Percentiles rank a stretch among this genome's conserved stretches.
Evolutionary conservation across 225 moss, liverwort and hornwort species (phyloP).

Genomic region (Thuidium tamariscinum): DNA sequence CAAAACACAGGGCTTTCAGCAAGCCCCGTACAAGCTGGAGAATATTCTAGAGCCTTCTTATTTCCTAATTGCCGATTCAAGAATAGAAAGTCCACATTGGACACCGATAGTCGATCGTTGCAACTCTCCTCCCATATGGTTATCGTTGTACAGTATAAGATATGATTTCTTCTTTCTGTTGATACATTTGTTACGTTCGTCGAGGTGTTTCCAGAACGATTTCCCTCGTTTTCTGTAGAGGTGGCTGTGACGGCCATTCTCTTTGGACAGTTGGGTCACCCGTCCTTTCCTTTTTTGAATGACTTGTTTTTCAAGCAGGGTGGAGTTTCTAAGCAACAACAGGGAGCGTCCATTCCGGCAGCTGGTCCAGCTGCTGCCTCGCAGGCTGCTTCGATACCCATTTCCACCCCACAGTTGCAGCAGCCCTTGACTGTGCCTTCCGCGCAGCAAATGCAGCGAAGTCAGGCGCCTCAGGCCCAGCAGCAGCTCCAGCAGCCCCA

Average conservation of each 20-base stretch:
- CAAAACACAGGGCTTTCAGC: background rate
- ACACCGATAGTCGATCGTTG: background rate
- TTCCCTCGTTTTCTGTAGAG: background rate
- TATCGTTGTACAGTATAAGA: background rate
- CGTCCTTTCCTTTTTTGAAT: background rate
- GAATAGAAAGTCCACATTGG: background rate
- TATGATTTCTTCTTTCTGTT: no score
- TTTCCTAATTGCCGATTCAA: no score
- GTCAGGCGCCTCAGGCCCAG: conserved; percentile 5
- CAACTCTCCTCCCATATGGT: no score
- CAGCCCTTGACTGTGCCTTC: conserved; percentile 2
- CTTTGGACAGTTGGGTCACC: background rate
- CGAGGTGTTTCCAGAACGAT: background rate
- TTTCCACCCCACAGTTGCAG: conserved; percentile 9
- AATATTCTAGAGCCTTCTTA: background rate
- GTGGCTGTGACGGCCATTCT: background rate
- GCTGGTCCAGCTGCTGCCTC: background rate
- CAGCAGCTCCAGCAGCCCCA: conserved; percentile 15
- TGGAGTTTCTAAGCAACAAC: conserved; percentile 6
- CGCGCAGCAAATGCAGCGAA: conserved; percentile 9
- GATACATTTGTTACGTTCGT: background rate
- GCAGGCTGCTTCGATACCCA: background rate
- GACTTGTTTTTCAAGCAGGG: background rate
- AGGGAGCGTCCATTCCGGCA: background rate
- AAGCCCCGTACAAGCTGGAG: background rate